phyloP scores from a whole-genome alignment of 164 flowering plant species.

The Nelumbo lutea region DNA sequence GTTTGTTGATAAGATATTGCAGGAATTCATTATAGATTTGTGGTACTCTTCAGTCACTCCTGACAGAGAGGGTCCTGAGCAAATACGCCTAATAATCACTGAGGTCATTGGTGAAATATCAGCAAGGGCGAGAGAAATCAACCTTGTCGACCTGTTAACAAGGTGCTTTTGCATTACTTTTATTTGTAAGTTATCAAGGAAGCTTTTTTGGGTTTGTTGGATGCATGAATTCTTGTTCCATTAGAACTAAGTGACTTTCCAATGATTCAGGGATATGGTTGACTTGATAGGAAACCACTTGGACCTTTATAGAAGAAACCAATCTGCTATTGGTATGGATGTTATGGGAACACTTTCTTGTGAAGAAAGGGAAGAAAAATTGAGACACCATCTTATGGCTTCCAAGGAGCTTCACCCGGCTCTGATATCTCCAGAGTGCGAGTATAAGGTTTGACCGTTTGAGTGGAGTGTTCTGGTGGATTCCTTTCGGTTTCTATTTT shows the following conservation, averaged over 20 bases:
- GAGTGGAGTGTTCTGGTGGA: slow-evolving; percentile 41
- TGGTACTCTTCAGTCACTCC: slow-evolving; percentile 93
- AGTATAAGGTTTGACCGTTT: slow-evolving; percentile 99
- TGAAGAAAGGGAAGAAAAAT: slow-evolving; percentile 93
- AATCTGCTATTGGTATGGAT: slow-evolving; percentile 77
- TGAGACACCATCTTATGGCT: slow-evolving; percentile 80
- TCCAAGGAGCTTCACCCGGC: slow-evolving; percentile 98
- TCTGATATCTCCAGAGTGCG: slow-evolving; percentile 86
- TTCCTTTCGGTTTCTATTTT: not conserved
- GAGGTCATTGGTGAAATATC: slow-evolving; percentile 86
- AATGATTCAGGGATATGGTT: slow-evolving; percentile 73
- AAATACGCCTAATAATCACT: slow-evolving; percentile 51
- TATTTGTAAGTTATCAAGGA: slow-evolving; percentile 19
- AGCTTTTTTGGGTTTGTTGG: slow-evolving; percentile 12
- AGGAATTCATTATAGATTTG: slow-evolving; percentile 80
- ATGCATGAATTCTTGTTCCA: slow-evolving; percentile 5
- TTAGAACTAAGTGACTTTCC: slow-evolving; percentile 10
- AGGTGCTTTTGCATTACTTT: slow-evolving; percentile 49
- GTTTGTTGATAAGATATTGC: slow-evolving; percentile 61
- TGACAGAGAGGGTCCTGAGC: slow-evolving; percentile 83
- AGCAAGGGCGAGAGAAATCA: slow-evolving; percentile 72
- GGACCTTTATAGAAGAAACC: slow-evolving; percentile 88
- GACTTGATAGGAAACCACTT: slow-evolving; percentile 81
- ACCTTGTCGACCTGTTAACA: slow-evolving; percentile 89
- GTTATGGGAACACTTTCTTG: slow-evolving; percentile 83